Conservation (phyloP, 768 basidiomycete genomes). For the Collybia sp. region DNA sequence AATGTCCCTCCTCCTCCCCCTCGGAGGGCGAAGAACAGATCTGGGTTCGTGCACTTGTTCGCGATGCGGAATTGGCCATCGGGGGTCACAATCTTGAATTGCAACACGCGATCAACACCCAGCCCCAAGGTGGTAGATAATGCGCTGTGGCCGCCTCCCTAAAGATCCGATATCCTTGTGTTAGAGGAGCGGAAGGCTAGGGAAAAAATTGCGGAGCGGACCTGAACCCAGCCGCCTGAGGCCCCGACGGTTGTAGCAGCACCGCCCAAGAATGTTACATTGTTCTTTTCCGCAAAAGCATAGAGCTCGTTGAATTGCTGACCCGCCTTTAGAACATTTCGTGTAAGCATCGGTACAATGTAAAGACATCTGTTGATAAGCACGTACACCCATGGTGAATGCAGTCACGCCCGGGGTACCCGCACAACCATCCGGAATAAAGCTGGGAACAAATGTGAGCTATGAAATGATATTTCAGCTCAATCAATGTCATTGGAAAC, state of each 20-base stretch:
- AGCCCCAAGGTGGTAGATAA: slow-evolving; percentile 36
- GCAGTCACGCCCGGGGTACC: slow-evolving; percentile 10
- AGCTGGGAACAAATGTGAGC: slow-evolving; percentile 21
- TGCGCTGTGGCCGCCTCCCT: slow-evolving; percentile 38
- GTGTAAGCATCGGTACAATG: slow-evolving; percentile 7
- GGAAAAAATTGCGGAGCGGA: background rate
- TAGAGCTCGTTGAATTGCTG: slow-evolving; percentile 46
- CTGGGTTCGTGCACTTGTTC: slow-evolving; percentile 29
- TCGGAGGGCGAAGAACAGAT: slow-evolving; percentile 44
- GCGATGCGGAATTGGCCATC: slow-evolving; percentile 27
- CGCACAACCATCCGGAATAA: slow-evolving; percentile 25
- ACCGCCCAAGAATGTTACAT: slow-evolving; percentile 41
- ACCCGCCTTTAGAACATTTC: slow-evolving; percentile 25
- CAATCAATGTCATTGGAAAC: background rate
- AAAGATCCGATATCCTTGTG: too few species aligned
- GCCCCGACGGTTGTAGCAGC: slow-evolving; percentile 33
- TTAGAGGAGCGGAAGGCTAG: slow-evolving; percentile 15
- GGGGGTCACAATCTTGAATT: slow-evolving; percentile 37
- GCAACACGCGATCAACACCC: slow-evolving; percentile 43
- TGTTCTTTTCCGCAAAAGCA: slow-evolving; percentile 26
- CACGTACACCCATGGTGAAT: background rate
- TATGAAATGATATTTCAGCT: background rate
- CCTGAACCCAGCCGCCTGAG: slow-evolving; percentile 36
- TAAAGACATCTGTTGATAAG: too few species aligned
- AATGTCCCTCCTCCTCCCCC: slow-evolving; percentile 39